Evolutionary conservation across 75 land plant genomes (phyloP).

Genomic region (Pinus albicaulis): DNA sequence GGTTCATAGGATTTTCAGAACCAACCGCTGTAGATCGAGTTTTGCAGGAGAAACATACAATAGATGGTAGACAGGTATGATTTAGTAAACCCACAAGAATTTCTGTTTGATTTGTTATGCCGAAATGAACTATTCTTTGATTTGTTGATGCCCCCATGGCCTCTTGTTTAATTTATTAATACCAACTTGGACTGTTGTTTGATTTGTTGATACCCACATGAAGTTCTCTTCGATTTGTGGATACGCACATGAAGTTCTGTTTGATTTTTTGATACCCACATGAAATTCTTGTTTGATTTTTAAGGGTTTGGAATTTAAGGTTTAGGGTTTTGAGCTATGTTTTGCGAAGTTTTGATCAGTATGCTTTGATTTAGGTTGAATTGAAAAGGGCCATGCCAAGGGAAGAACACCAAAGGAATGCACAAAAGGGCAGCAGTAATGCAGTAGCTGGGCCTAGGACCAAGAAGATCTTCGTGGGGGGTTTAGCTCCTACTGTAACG

Average conservation of each 20-base stretch:
- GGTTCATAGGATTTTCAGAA: conserved; percentile 44
- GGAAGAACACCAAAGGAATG: conserved; percentile 43
- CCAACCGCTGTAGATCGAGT: conserved; percentile 42
- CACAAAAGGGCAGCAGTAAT: conserved; percentile 21
- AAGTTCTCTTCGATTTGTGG: neutral
- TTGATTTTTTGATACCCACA: neutral
- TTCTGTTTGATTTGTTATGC: neutral
- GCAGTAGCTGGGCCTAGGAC: conserved; percentile 21
- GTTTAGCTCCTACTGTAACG: conserved; percentile 49
- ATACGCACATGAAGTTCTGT: too few relatives aligned
- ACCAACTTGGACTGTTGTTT: neutral
- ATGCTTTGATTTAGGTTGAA: conserved; percentile 41
- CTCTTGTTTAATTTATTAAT: neutral
- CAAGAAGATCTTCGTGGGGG: conserved; percentile 52
- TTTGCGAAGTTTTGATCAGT: conserved; percentile 6
- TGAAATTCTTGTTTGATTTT: neutral
- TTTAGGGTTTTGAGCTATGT: neutral
- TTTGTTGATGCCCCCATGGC: neutral
- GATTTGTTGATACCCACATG: neutral
- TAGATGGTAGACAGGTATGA: conserved; percentile 33
- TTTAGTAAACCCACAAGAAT: neutral
- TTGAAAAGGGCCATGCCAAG: conserved; percentile 55
- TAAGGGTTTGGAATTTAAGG: neutral
- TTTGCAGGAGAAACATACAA: conserved; percentile 40
- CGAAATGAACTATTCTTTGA: neutral